Conservation (phyloP, 1,139 yeast species). For the Blastobotrys elegans region DNA sequence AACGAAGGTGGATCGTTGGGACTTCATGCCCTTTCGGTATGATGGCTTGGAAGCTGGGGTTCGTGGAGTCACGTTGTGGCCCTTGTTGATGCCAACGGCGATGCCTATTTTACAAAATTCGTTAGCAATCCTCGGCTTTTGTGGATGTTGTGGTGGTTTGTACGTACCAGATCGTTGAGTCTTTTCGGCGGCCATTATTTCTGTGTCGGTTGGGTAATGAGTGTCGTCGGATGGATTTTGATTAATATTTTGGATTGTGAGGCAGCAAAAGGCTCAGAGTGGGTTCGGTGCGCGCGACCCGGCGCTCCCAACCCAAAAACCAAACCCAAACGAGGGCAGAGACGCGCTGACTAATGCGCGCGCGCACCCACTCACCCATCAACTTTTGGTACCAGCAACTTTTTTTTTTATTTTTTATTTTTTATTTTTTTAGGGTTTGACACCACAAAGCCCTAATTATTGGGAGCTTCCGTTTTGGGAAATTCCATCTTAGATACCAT, state of each 20-base stretch:
- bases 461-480: neutral
- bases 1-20: constrained; percentile 95
- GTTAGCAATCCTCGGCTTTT: neutral
- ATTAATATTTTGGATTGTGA: neutral
- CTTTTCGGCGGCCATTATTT: constrained; percentile 8
- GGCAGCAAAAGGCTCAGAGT: too few relatives aligned
- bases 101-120: constrained; percentile 53
- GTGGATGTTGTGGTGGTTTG: neutral
- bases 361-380: neutral
- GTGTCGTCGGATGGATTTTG: constrained; percentile 5
- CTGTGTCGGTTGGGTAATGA: constrained; percentile 3
- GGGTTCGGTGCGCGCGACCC: neutral
- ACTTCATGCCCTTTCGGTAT: constrained; percentile 93
- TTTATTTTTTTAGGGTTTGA: neutral
- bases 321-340: too few relatives aligned
- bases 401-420: too few relatives aligned
- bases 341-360: too few relatives aligned
- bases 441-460: neutral
- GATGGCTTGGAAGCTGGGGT: constrained; percentile 93
- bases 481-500: too few relatives aligned
- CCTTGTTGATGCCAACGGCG: constrained; percentile 98
- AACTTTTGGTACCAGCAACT: too few relatives aligned
- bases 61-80: constrained; percentile 94
- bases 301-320: too few relatives aligned
- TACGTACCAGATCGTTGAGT: constrained; percentile 8